These are phyloP conservation scores for Trichoderma asperelloides DNA, from an alignment of 495 filamentous ascomycete genomes.

Conservation along the genomic window DNA sequence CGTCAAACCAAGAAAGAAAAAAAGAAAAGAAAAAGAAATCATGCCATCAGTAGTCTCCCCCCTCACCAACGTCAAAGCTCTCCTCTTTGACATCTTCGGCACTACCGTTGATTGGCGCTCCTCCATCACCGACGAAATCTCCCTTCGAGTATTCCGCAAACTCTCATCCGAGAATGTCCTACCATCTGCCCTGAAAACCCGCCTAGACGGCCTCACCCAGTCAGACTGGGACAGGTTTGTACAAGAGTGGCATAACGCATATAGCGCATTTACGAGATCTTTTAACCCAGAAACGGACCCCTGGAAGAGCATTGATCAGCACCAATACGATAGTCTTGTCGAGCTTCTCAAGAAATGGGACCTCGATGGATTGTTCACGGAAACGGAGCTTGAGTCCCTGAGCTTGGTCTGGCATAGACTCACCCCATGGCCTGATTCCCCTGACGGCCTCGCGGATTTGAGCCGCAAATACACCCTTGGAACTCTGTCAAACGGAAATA, in stretches of 20 bases:
- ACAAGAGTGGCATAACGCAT: constrained; percentile 59
- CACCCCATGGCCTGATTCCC: constrained; percentile 58
- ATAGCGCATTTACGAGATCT: constrained; percentile 47
- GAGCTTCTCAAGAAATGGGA: constrained; percentile 45
- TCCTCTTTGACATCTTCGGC: constrained; percentile 62
- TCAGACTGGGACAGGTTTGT: constrained; percentile 54
- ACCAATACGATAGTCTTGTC: constrained; percentile 54
- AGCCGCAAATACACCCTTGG: constrained; percentile 47
- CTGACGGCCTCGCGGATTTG: constrained; percentile 45
- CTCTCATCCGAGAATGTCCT: constrained; percentile 19
- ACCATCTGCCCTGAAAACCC: constrained; percentile 36
- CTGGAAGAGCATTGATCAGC: constrained; percentile 54
- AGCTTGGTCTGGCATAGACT: constrained; percentile 62
- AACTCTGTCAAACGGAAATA: constrained; percentile 70
- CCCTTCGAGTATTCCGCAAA: constrained; percentile 36
- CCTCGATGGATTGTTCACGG: constrained; percentile 49
- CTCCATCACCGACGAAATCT: constrained; percentile 48
- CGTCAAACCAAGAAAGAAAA: not conserved
- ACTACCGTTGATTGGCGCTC: constrained; percentile 68
- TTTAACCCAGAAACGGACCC: constrained; percentile 40
- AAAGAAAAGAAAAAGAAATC: not conserved
- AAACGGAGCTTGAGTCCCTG: constrained; percentile 47
- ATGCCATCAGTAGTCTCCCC: not conserved
- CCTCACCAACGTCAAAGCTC: constrained; percentile 26
- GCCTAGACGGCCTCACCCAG: constrained; percentile 40